Evolutionary conservation across 2,329 filamentous ascomycete species (phyloP), one percentile per base, ranked within the genome.

Genomic region (Madurella mycetomatis): DNA sequence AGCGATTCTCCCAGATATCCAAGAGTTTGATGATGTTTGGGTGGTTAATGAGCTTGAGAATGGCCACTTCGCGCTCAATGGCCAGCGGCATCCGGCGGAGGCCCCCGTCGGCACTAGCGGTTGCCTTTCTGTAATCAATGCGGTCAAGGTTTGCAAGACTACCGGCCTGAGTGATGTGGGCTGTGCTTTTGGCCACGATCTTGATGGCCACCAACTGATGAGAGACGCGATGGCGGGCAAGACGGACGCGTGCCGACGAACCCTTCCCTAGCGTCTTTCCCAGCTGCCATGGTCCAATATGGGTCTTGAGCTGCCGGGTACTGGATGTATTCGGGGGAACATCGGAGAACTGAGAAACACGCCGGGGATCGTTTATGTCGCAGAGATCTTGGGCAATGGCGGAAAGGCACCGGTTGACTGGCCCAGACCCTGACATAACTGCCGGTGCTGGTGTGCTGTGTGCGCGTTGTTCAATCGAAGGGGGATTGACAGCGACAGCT

Each of bases 1-100:
- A 88, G 18, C 89, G 82, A 67, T 96, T 97, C 73, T 99, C 94
- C 92, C 92, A 99, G 31, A 99, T 92, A 72, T 99, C 94, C 68
- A 92, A 94, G 9, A 99, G 75, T 62, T 88, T 90, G 70, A 96
- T 92, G 64, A 97, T 92, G 69, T 97, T 94, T 5, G 87, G 89
- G 72, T 99, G 94, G 65, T 96, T 87, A 57, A 97, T 89, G 54
- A 97, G 80, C 73, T 96, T 97, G 81, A 99, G 90, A 64, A 99
- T 95, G 32, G 92, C 91, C 41, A 99, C 92, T 68, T 99, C 94
- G 51, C 94, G 82, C 72, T 97, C 92, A 57, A 99, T 88, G 1
- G 91, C 88, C 65, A 92, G 84, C 1, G 92, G 92, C 67, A 95
- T 91, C 51, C 82, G 80, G 61, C 85, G 82, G 55, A 86, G 78